Conservation (phyloP, 768 basidiomycete species). For the Butyriboletus loyo region DNA sequence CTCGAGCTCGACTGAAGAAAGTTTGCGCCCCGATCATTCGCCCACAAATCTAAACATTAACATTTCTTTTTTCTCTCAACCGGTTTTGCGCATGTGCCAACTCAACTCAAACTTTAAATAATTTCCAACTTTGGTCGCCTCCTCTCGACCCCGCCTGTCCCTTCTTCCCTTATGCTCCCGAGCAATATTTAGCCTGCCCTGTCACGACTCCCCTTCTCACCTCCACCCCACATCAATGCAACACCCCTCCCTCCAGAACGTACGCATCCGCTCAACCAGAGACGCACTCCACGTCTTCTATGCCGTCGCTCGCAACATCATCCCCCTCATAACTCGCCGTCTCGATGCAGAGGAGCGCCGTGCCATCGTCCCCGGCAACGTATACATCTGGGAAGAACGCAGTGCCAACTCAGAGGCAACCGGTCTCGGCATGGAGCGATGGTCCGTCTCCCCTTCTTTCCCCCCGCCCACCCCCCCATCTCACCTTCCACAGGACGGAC, state of each 20-base stretch:
- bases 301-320: conserved; percentile 62
- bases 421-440: conserved; percentile 84
- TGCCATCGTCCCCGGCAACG: conserved; percentile 70
- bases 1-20: background rate
- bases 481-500: conserved; percentile 42
- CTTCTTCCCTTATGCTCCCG: conserved; percentile 5
- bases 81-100: conserved; percentile 32
- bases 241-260: conserved; percentile 68
- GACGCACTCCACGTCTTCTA: conserved; percentile 83
- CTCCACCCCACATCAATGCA: conserved; percentile 50
- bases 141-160: conserved; percentile 22
- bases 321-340: conserved; percentile 77
- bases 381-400: conserved; percentile 88
- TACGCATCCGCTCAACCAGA: conserved; percentile 73
- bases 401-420: conserved; percentile 79
- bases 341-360: conserved; percentile 81
- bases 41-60: conserved; percentile 12
- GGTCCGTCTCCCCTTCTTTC: conserved; percentile 39
- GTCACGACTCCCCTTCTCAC: conserved; percentile 24
- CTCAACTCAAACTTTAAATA: conserved; percentile 63
- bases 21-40: conserved; percentile 21
- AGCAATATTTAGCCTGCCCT: conserved; percentile 40
- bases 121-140: conserved; percentile 24
- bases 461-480: background rate
- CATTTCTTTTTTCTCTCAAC: conserved; percentile 8